Conservation (phyloP, 2,329 filamentous ascomycete genomes). For the Penicillium glabrum region DNA sequence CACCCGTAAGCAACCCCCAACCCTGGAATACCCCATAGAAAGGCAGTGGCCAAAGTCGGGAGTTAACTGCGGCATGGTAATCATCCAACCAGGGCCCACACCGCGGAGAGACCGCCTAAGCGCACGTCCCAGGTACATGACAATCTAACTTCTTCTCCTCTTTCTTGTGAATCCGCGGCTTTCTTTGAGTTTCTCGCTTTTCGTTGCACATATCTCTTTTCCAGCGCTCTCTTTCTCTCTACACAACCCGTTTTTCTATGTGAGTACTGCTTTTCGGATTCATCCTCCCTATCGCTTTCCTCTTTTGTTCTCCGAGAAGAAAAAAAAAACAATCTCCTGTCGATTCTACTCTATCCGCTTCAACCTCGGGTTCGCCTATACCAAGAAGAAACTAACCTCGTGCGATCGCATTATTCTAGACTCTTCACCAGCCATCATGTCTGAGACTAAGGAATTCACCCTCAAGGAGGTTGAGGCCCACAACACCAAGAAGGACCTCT, state of each 20-base stretch:
- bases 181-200: background rate
- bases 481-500: slow-evolving; percentile 90
- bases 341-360: background rate
- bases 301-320: background rate
- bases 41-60: slow-evolving; percentile 1
- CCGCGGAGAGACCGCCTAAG: slow-evolving; percentile 13
- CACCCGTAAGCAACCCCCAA: background rate
- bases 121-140: slow-evolving; percentile 9
- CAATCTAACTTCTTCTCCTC: slow-evolving; percentile 2
- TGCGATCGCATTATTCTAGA: slow-evolving; percentile 5
- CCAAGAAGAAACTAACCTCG: slow-evolving; percentile 4
- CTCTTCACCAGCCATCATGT: slow-evolving; percentile 43
- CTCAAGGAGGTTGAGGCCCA: slow-evolving; percentile 80
- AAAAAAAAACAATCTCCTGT: background rate
- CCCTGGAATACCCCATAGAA: background rate
- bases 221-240: background rate
- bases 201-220: slow-evolving; percentile 2
- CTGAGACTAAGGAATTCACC: slow-evolving; percentile 64
- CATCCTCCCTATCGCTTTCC: background rate
- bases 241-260: background rate
- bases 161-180: background rate
- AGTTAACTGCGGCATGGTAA: slow-evolving; percentile 14
- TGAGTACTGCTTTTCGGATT: background rate
- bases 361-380: background rate
- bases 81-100: slow-evolving; percentile 9